Evolutionary conservation across 2,329 filamentous ascomycete genomes (phyloP).

Genomic region (Zasmidium citrigriseum): DNA sequence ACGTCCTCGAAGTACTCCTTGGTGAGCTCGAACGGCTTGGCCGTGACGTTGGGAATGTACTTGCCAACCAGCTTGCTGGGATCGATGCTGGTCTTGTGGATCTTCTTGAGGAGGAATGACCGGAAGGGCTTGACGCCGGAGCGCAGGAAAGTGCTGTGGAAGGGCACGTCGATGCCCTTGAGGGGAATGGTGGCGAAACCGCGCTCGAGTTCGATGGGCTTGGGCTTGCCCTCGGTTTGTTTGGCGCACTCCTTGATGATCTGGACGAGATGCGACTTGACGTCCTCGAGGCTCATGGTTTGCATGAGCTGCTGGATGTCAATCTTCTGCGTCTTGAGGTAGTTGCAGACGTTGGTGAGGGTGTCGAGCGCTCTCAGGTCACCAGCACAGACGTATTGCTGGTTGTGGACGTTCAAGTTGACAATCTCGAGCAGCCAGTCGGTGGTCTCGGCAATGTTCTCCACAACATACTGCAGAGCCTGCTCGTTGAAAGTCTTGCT

Average conservation of each 20-base stretch:
- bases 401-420: slow-evolving; percentile 80
- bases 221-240: slow-evolving; percentile 84
- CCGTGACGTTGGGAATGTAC: slow-evolving; percentile 98
- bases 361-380: slow-evolving; percentile 67
- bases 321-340: slow-evolving; percentile 93
- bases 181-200: slow-evolving; percentile 97
- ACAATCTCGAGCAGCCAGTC: slow-evolving; percentile 98
- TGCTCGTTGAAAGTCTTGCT: slow-evolving; percentile 99
- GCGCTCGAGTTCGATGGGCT: slow-evolving; percentile 84
- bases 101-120: slow-evolving; percentile 98
- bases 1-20: slow-evolving; percentile 99
- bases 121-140: slow-evolving; percentile 99
- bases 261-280: slow-evolving; percentile 83
- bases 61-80: slow-evolving; percentile 95
- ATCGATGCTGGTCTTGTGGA: slow-evolving; percentile 98
- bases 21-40: slow-evolving; percentile 89
- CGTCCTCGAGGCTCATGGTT: slow-evolving; percentile 81
- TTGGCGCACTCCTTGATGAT: slow-evolving; percentile 89
- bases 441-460: slow-evolving; percentile 90
- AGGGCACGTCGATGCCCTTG: slow-evolving; percentile 95
- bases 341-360: slow-evolving; percentile 82
- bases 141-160: slow-evolving; percentile 97
- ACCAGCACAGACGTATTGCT: slow-evolving; percentile 69
- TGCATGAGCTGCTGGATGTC: slow-evolving; percentile 93
- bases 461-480: slow-evolving; percentile 93